phyloP scores from a whole-genome alignment of 768 basidiomycete genomes.

The Pisolithus marmoratus region DNA sequence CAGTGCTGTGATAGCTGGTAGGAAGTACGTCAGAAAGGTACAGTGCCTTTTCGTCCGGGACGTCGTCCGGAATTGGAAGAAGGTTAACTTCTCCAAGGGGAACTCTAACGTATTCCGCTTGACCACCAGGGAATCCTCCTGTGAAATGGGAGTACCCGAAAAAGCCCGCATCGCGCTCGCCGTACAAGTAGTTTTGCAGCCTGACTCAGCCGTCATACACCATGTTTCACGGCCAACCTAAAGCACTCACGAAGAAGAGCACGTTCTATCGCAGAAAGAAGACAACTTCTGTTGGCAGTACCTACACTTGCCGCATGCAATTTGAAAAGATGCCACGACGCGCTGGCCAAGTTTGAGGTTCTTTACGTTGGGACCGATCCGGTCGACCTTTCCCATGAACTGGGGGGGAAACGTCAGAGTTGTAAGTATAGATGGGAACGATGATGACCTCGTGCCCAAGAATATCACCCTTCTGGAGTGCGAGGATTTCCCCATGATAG shows the following conservation, averaged over 20 bases:
- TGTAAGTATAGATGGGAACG: constrained; percentile 4
- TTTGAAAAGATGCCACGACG: constrained; percentile 76
- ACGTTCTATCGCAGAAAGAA: constrained; percentile 70
- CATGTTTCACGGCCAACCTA: constrained; percentile 2
- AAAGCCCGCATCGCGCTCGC: constrained; percentile 64
- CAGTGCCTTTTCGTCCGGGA: constrained; percentile 57
- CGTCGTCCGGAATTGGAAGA: constrained; percentile 58
- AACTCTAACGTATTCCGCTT: constrained; percentile 71
- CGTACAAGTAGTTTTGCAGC: constrained; percentile 55
- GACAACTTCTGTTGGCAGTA: constrained; percentile 72
- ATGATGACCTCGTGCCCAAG: constrained; percentile 56
- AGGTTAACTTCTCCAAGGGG: constrained; percentile 70
- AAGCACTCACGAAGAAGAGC: constrained; percentile 48
- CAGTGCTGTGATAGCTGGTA: constrained; percentile 69
- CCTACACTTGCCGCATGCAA: constrained; percentile 65
- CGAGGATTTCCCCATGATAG: constrained; percentile 63
- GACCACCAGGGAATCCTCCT: constrained; percentile 68
- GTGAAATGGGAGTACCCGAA: constrained; percentile 70
- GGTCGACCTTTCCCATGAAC: constrained; percentile 67
- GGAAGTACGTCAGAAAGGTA: constrained; percentile 60
- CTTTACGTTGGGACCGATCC: constrained; percentile 58
- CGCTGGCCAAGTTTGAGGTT: constrained; percentile 59
- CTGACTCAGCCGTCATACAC: constrained; percentile 18
- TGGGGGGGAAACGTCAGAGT: constrained; percentile 11
- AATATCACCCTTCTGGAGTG: constrained; percentile 68